Percentiles rank a stretch among this genome's conserved stretches.
These are phyloP conservation scores for Yamagishiella unicocca DNA, from an alignment of 139 green algal genomes.

Conservation along the genomic window DNA sequence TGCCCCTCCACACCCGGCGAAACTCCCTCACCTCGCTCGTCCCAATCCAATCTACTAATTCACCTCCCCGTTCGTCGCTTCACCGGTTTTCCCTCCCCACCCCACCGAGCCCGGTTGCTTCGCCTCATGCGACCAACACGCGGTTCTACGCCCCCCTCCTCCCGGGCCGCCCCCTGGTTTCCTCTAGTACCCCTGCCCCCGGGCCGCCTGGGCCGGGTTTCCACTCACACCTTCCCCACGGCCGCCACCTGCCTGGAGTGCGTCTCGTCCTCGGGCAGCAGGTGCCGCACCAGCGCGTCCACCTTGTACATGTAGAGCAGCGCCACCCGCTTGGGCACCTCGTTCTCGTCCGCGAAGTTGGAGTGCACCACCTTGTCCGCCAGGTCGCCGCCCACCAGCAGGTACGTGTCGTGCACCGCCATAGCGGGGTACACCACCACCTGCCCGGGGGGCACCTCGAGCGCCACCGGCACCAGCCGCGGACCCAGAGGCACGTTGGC, in stretches of 20 bases:
- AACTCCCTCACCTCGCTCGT: too few relatives aligned
- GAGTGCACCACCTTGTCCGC: conserved; percentile 21
- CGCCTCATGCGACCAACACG: too few relatives aligned
- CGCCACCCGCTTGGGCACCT: background rate
- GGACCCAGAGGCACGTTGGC: background rate
- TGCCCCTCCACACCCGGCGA: too few relatives aligned
- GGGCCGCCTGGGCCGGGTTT: too few relatives aligned
- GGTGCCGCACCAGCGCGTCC: conserved; percentile 56
- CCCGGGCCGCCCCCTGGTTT: too few relatives aligned
- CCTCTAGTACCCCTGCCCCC: too few relatives aligned
- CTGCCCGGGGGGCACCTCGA: background rate
- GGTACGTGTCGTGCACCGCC: conserved; percentile 45
- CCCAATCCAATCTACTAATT: too few relatives aligned
- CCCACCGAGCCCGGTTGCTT: too few relatives aligned
- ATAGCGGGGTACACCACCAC: conserved; percentile 17
- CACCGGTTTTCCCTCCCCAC: too few relatives aligned
- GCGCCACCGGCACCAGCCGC: background rate
- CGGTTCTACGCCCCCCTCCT: too few relatives aligned
- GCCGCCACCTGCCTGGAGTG: background rate
- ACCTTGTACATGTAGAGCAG: conserved; percentile 55
- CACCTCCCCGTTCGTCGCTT: too few relatives aligned
- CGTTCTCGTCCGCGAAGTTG: conserved; percentile 23
- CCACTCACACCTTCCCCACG: too few relatives aligned
- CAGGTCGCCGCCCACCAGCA: conserved; percentile 45
- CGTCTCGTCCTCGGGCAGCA: conserved; percentile 58